phyloP scores from a whole-genome alignment of 1,284 basidiomycete genomes.

The Trichosporon coremiiforme region DNA sequence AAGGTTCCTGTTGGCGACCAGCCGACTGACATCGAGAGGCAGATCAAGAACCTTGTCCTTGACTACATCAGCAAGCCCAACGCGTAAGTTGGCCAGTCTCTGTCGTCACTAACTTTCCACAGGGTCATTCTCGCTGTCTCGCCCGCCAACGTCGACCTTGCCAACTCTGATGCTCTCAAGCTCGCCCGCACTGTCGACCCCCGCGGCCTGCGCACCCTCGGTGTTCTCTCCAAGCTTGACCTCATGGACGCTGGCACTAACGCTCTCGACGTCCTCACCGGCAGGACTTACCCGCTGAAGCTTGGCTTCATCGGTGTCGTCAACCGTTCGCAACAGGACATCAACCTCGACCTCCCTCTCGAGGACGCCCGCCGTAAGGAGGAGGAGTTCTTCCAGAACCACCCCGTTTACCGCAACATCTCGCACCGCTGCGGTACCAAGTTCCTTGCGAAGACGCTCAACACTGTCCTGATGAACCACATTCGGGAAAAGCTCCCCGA shows the following conservation, averaged over 20 bases:
- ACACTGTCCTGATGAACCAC: slow-evolving; percentile 95
- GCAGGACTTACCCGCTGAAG: slow-evolving; percentile 94
- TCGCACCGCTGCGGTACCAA: slow-evolving; percentile 96
- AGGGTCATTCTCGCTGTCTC: slow-evolving; percentile 96
- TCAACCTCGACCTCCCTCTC: slow-evolving; percentile 87
- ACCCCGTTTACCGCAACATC: slow-evolving; percentile 92
- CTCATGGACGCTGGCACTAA: slow-evolving; percentile 99
- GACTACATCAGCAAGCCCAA: slow-evolving; percentile 98
- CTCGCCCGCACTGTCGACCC: slow-evolving; percentile 90
- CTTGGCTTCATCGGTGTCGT: slow-evolving; percentile 98
- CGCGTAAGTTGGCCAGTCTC: slow-evolving; percentile 63
- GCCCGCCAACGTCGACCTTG: slow-evolving; percentile 95
- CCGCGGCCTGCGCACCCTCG: slow-evolving; percentile 91
- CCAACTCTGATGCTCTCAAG: slow-evolving; percentile 96
- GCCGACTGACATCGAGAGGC: slow-evolving; percentile 87
- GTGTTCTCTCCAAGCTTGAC: slow-evolving; percentile 95
- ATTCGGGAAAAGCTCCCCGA: slow-evolving; percentile 98
- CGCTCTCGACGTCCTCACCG: slow-evolving; percentile 92
- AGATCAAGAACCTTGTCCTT: slow-evolving; percentile 89
- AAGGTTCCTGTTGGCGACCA: slow-evolving; percentile 76
- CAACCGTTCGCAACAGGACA: slow-evolving; percentile 96
- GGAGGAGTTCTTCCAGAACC: slow-evolving; percentile 86
- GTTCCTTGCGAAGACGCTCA: slow-evolving; percentile 90
- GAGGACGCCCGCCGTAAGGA: slow-evolving; percentile 81
- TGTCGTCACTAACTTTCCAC: slow-evolving; percentile 46